Evolutionary conservation across 2,329 filamentous ascomycete genomes (phyloP).

Genomic region (Kalaharituber pfeilii): DNA sequence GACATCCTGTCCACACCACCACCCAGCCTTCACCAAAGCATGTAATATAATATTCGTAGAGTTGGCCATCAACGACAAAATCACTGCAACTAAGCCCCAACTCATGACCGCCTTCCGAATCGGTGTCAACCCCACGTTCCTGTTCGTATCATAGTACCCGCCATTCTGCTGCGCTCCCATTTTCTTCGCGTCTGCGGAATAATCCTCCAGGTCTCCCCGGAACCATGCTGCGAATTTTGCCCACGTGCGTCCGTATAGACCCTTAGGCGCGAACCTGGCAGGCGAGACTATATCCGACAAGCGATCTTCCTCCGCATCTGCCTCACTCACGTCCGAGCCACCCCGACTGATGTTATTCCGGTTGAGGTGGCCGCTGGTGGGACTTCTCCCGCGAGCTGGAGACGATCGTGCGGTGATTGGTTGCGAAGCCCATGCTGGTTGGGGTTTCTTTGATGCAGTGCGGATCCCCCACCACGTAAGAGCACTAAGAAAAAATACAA

Average conservation of each 20-base stretch:
- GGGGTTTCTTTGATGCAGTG: slow-evolving; percentile 24
- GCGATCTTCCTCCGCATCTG: not conserved
- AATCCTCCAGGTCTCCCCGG: slow-evolving; percentile 27
- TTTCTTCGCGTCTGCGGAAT: slow-evolving; percentile 30
- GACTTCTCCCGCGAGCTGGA: slow-evolving; percentile 21
- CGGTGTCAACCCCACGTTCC: slow-evolving; percentile 40
- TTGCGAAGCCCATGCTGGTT: not conserved
- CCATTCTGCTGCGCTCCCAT: slow-evolving; percentile 20
- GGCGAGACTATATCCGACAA: slow-evolving; percentile 32
- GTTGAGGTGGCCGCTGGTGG: slow-evolving; percentile 54
- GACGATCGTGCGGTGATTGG: slow-evolving; percentile 31
- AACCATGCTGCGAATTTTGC: slow-evolving; percentile 23
- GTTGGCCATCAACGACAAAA: slow-evolving; percentile 60
- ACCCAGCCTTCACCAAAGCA: slow-evolving; percentile 48
- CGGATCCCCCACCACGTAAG: slow-evolving; percentile 45
- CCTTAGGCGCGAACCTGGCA: slow-evolving; percentile 33
- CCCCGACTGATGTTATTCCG: not conserved
- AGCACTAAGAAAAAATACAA: slow-evolving; percentile 44
- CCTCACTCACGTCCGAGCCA: not conserved
- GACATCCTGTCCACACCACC: slow-evolving; percentile 67
- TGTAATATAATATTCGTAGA: slow-evolving; percentile 56
- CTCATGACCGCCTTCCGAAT: slow-evolving; percentile 55
- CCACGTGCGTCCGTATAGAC: slow-evolving; percentile 16
- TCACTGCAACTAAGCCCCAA: slow-evolving; percentile 51
- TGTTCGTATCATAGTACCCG: not conserved